A percentile compares a stretch with the other conserved stretches of the same genome.
Conservation (phyloP, 1,284 basidiomycete genomes). For the Malassezia furfur region DNA sequence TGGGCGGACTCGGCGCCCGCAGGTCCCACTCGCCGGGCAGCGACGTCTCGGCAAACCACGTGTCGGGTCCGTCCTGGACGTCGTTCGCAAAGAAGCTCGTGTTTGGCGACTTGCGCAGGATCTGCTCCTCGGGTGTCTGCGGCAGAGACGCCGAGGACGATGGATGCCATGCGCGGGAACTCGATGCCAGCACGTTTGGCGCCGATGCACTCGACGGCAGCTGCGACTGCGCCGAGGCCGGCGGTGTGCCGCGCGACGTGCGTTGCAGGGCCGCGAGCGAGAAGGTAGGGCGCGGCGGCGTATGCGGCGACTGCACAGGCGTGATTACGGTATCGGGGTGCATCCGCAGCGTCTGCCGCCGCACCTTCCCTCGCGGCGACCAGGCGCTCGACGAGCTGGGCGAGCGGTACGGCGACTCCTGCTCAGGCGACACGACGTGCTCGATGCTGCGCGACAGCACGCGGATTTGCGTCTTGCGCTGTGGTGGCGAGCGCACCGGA, state of each 20-base stretch:
- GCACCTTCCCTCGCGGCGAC: neutral
- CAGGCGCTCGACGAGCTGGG: neutral
- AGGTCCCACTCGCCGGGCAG: neutral
- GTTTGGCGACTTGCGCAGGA: neutral
- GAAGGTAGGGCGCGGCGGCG: neutral
- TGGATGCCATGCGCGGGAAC: neutral
- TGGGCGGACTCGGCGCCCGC: neutral
- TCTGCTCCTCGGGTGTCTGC: neutral
- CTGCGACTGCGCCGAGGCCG: neutral
- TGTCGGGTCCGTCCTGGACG: neutral
- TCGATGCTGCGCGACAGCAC: slow-evolving; percentile 6
- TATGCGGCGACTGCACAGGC: neutral
- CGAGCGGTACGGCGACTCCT: neutral
- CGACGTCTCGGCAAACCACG: slow-evolving; percentile 5
- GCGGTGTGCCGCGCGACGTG: neutral
- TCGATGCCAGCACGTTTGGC: neutral
- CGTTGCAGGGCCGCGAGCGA: slow-evolving; percentile 1
- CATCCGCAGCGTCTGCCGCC: neutral
- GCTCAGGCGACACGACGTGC: neutral
- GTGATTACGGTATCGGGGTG: neutral
- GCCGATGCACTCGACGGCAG: neutral
- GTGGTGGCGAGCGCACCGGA: neutral
- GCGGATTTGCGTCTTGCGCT: slow-evolving; percentile 6
- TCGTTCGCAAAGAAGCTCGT: neutral
- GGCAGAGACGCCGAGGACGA: neutral